Conservation (phyloP, 2,329 filamentous ascomycete genomes). For the Phialemoniopsis sp. region DNA sequence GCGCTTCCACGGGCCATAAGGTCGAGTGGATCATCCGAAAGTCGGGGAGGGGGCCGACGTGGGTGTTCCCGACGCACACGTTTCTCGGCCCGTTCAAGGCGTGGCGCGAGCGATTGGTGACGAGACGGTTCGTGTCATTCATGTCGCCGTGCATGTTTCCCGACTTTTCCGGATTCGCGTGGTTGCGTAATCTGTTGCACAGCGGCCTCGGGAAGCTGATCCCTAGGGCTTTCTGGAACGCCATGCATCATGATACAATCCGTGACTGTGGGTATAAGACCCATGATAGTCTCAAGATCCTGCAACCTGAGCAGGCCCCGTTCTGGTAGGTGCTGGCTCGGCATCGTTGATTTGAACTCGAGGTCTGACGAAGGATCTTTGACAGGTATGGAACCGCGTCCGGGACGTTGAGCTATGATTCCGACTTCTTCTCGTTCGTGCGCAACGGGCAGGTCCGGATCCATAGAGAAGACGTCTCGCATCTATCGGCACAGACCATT, state of each 20-base stretch:
- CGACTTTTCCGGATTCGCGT: conserved; percentile 15
- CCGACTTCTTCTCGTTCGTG: conserved; percentile 53
- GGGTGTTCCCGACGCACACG: conserved; percentile 41
- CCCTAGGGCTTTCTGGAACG: conserved; percentile 45
- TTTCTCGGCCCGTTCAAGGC: conserved; percentile 45
- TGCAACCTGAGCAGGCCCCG: conserved; percentile 37
- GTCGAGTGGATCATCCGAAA: conserved; percentile 55
- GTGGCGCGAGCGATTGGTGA: conserved; percentile 45
- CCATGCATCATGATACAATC: conserved; percentile 26
- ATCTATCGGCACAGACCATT: conserved; percentile 37
- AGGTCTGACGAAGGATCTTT: neutral
- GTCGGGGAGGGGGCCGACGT: conserved; percentile 51
- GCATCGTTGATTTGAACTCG: neutral
- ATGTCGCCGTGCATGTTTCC: conserved; percentile 23
- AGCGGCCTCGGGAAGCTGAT: conserved; percentile 19
- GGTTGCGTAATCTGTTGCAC: conserved; percentile 15
- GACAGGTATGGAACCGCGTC: conserved; percentile 50
- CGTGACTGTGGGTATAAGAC: conserved; percentile 25
- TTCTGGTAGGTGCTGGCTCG: conserved; percentile 31
- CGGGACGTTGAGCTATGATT: conserved; percentile 57
- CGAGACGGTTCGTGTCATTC: conserved; percentile 40
- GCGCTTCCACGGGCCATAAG: conserved; percentile 45
- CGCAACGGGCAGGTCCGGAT: conserved; percentile 47
- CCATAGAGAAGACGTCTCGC: conserved; percentile 48
- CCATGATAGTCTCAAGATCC: conserved; percentile 27